phyloP scores from a whole-genome alignment of 2,329 filamentous ascomycete genomes.

The Sarocladium oryzae region DNA sequence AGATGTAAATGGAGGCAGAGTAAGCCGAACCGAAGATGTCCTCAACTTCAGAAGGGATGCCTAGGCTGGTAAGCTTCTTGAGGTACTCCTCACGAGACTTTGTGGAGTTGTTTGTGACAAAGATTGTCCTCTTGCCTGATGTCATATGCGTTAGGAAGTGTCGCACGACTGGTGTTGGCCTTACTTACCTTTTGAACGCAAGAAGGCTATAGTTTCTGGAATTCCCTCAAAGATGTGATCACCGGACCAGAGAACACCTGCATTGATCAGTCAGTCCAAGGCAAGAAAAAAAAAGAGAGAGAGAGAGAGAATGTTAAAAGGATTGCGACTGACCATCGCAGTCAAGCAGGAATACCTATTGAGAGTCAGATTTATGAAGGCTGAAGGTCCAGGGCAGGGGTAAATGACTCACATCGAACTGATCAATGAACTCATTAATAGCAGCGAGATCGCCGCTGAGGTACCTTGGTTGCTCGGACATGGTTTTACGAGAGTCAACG shows the following conservation, averaged over 20 bases:
- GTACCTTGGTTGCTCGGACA: constrained; percentile 43
- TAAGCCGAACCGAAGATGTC: constrained; percentile 97
- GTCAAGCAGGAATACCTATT: constrained; percentile 84
- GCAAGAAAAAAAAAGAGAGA: too few relatives aligned
- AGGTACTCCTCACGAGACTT: constrained; percentile 91
- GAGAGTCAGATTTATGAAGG: background rate
- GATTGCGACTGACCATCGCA: constrained; percentile 95
- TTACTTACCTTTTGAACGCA: constrained; percentile 67
- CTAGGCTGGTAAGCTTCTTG: constrained; percentile 78
- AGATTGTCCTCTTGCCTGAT: constrained; percentile 82
- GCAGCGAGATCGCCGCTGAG: constrained; percentile 73
- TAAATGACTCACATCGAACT: constrained; percentile 73
- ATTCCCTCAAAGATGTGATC: constrained; percentile 82
- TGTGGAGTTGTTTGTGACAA: constrained; percentile 98
- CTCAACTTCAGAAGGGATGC: constrained; percentile 73
- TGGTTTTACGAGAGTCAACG: constrained; percentile 13
- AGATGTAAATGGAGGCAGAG: constrained; percentile 92
- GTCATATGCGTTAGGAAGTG: too few relatives aligned
- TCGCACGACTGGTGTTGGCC: too few relatives aligned
- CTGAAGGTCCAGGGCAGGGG: background rate
- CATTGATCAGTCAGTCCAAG: too few relatives aligned
- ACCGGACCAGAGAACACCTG: constrained; percentile 94
- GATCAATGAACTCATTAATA: constrained; percentile 77
- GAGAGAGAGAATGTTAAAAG: too few relatives aligned
- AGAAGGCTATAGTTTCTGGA: constrained; percentile 75